These are phyloP conservation scores for Thelonectria blattea DNA, from an alignment of 2,329 filamentous ascomycete species.

Conservation along the genomic window DNA sequence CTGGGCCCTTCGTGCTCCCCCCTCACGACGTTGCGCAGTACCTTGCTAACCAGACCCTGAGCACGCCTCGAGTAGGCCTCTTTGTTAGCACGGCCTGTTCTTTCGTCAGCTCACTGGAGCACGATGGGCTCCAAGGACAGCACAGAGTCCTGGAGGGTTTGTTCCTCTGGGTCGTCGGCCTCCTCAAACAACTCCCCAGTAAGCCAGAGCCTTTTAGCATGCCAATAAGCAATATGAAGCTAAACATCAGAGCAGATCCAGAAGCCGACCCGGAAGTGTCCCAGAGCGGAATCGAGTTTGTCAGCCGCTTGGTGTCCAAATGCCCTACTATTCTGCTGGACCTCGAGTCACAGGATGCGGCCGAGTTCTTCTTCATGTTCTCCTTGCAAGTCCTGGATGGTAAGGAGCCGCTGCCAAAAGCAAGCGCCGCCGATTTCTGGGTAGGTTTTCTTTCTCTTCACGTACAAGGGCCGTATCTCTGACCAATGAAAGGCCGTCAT, in stretches of 20 bases:
- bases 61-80: conserved; percentile 71
- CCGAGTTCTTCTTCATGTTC: conserved; percentile 75
- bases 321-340: conserved; percentile 67
- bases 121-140: conserved; percentile 51
- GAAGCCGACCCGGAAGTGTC: conserved; percentile 77
- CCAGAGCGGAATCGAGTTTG: conserved; percentile 76
- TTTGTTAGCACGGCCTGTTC: conserved; percentile 75
- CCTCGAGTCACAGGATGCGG: conserved; percentile 59
- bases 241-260: conserved; percentile 53
- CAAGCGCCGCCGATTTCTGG: conserved; percentile 77
- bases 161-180: conserved; percentile 65
- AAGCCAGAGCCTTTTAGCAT: conserved; percentile 30
- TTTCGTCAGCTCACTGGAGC: conserved; percentile 67
- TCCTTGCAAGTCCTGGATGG: conserved; percentile 72
- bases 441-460: conserved; percentile 48
- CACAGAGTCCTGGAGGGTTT: conserved; percentile 57
- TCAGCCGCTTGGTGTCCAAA: conserved; percentile 66
- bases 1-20: conserved; percentile 79
- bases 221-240: neutral
- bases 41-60: conserved; percentile 62
- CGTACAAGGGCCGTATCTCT: neutral
- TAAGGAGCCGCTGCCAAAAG: conserved; percentile 77
- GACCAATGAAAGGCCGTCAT: conserved; percentile 55
- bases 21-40: conserved; percentile 70
- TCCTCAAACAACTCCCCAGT: conserved; percentile 69